Percentiles rank a stretch among this genome's conserved stretches.
phyloP scores from a whole-genome alignment of 441 rosid species.

The Manihot esculenta region DNA sequence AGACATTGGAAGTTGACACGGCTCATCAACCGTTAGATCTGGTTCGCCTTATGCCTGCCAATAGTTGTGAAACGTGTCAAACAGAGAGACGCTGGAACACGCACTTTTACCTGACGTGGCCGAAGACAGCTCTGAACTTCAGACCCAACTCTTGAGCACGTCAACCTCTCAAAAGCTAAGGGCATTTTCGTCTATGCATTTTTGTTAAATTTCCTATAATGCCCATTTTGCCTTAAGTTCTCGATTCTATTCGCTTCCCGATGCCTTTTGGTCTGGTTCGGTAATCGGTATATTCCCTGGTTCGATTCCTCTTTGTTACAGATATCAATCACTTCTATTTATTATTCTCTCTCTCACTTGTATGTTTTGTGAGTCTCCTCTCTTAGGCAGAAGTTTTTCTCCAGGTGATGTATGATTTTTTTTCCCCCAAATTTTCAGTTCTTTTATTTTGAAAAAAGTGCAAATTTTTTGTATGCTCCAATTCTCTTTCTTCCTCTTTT shows the following conservation, averaged over 20 bases:
- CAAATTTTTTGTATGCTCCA: neutral
- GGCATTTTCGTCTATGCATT: slow-evolving; percentile 26
- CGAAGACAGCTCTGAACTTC: neutral
- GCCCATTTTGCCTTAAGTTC: slow-evolving; percentile 23
- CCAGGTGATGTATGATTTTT: slow-evolving; percentile 13
- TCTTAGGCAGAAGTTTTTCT: neutral
- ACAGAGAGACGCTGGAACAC: neutral
- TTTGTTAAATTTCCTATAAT: slow-evolving; percentile 18
- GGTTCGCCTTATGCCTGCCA: neutral
- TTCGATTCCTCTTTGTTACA: slow-evolving; percentile 30
- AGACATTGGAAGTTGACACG: too few relatives aligned
- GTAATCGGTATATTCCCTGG: slow-evolving; percentile 50
- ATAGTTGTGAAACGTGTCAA: slow-evolving; percentile 18
- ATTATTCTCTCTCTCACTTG: neutral
- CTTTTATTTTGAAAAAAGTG: neutral
- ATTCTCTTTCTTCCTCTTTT: neutral
- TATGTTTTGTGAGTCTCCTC: slow-evolving; percentile 7
- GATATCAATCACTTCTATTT: neutral
- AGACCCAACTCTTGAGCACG: slow-evolving; percentile 19
- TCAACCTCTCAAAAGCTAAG: slow-evolving; percentile 26
- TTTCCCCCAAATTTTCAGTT: neutral
- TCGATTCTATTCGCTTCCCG: neutral
- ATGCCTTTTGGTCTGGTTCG: slow-evolving; percentile 20
- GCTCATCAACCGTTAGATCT: neutral
- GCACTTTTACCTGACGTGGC: slow-evolving; percentile 17